Base-by-base conservation (phyloP, 2,329 filamentous ascomycete species). In the Fonsecaea pugnacius region DNA sequence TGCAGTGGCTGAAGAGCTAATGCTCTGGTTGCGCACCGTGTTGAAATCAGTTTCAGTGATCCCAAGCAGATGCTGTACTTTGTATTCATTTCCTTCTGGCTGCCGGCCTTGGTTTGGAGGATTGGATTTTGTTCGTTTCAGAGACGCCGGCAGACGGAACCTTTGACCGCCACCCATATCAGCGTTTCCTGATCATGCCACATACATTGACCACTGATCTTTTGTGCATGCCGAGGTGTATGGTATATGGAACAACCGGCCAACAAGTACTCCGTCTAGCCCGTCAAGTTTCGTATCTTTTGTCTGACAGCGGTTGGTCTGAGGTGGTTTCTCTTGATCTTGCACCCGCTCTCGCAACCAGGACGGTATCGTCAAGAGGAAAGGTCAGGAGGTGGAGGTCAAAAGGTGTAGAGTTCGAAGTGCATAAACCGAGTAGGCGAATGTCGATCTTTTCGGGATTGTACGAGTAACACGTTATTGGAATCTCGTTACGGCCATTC, bases 31-130 rank as follows among this genome's bases (percentile, higher is more conserved):
- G 1, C 69, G 64, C 38, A 64, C 65, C 14, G 62, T 65, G 35
- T 66, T 62, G 30, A 70, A 52, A 21, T 65, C 60, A 21, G 67
- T 63, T 27, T 67, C 64, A n/a, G 66, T 63, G 32, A 70, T 59
- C n/a, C 70, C 70, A 7, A 71, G 62, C 33, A 70, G 67, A 40
- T 71, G 60, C 40, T 68, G 69, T 30, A 64, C 64, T 60, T 71
- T 71, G 21, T 57, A 36, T 33, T 68, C 66, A 18, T 60, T 64
- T 38, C 61, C 61, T 48, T 64, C 63, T 14, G 58, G 14, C 36
- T 62, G 62, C 61, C 66, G 48, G 35, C 30, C 50, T 38, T 61
- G 66, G 18, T 56, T 24, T 9, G 43, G 64, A 43, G 51, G 36
- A 33, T 18, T 62, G 51, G 66, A 60, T 53, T 66, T 68, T 18